Evolutionary conservation across 2,329 filamentous ascomycete species (phyloP).

Genomic region (Cyanodermella asteris): DNA sequence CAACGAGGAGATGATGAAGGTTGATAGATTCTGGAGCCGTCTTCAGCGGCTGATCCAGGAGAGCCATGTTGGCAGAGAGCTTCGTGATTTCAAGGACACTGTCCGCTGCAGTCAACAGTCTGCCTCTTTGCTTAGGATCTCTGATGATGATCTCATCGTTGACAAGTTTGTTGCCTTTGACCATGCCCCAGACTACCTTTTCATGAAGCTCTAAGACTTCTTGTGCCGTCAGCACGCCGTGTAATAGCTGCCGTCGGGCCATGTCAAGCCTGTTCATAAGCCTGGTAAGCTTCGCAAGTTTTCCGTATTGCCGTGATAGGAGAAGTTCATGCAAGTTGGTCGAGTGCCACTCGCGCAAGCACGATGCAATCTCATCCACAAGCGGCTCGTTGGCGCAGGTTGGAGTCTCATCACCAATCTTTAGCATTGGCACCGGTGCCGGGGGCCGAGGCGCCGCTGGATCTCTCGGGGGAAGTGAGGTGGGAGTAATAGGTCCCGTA

Average conservation of each 20-base stretch:
- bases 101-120: slow-evolving; percentile 76
- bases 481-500: slow-evolving; percentile 14
- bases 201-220: slow-evolving; percentile 67
- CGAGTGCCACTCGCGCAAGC: slow-evolving; percentile 92
- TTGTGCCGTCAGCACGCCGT: slow-evolving; percentile 74
- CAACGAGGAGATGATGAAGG: slow-evolving; percentile 61
- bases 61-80: slow-evolving; percentile 86
- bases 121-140: slow-evolving; percentile 61
- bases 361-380: slow-evolving; percentile 94
- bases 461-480: slow-evolving; percentile 27
- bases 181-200: slow-evolving; percentile 85
- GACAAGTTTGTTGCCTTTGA: slow-evolving; percentile 82
- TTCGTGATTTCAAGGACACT: slow-evolving; percentile 79
- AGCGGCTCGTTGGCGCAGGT: slow-evolving; percentile 74
- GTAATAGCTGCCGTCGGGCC: slow-evolving; percentile 69
- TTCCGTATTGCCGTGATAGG: slow-evolving; percentile 57
- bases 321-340: slow-evolving; percentile 87
- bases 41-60: slow-evolving; percentile 63
- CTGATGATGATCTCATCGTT: slow-evolving; percentile 87
- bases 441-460: slow-evolving; percentile 53
- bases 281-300: slow-evolving; percentile 58
- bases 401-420: slow-evolving; percentile 90
- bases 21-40: slow-evolving; percentile 44
- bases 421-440: slow-evolving; percentile 88
- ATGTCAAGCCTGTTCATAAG: slow-evolving; percentile 69